Base-by-base conservation (phyloP, 2,329 filamentous ascomycete species). In the Talaromyces sp. region DNA sequence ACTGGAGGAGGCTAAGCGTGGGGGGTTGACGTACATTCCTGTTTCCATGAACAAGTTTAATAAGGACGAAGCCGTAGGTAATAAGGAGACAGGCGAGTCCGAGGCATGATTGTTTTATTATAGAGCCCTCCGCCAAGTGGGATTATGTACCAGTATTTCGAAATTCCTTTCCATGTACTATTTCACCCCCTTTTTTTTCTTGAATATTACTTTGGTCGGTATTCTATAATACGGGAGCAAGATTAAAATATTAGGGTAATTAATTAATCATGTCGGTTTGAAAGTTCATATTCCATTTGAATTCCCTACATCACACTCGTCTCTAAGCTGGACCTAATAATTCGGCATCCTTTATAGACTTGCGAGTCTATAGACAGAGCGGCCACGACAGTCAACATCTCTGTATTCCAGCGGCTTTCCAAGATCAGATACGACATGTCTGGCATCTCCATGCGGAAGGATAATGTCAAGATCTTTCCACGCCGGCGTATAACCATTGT, bases 1-100 rank as follows among this genome's bases (percentile, higher is more conserved):
- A 59, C 77, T 89, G 50, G 79, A 80, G 46, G 83, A 83, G 51
- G 90, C 91, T 1, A 70, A 78, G 56, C 69, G 77, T 19, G 90
- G 90, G 27, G 70, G 78, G 5, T 80, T 90, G n/a, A 82, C 86
- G 3, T 96, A 83, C 65, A 55, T 66, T 43, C 69, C 69, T 32
- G 43, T 46, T 13, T 17, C 43, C 11, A 11, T 46, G 61, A 70
- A 29, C 62, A 64, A 4, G 62, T 66, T 4, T 55, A 66, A 26
- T 64, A 70, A 49, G 13, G 14, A 32, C 14, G 11, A 21, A 27
- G 24, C 55, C n/a, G n/a, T n/a, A n/a, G n/a, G n/a, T 27, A 27
- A 3, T 61, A 24, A n/a, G n/a, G n/a, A n/a, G n/a, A n/a, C 54
- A 41, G 55, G 56, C 26, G 35, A 51, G 54, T 50, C 46, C 11